A percentile compares a stretch with the other conserved stretches of the same genome.
Conservation (phyloP, 306 rosid genomes). For the Cucumis hystrix region DNA sequence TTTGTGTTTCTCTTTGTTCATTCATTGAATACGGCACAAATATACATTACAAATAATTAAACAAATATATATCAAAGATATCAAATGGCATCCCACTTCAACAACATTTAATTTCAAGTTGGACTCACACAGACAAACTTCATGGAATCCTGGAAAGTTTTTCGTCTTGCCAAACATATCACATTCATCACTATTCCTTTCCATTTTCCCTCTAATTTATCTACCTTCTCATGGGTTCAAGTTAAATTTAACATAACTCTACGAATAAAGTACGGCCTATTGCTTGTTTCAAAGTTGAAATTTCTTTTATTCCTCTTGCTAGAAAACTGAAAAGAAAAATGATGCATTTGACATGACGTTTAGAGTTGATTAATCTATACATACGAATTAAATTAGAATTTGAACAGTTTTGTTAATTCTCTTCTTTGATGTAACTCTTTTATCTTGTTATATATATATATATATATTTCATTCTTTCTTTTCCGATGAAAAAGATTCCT, state of each 20-base stretch:
- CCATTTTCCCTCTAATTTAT: not conserved
- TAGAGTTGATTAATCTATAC: too few relatives aligned
- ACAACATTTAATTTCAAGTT: not conserved
- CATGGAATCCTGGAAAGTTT: slow-evolving; percentile 5
- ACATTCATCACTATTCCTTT: not conserved
- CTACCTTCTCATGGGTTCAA: not conserved
- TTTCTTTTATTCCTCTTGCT: not conserved
- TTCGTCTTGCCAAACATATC: not conserved
- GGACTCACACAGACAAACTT: not conserved
- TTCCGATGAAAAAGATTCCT: not conserved
- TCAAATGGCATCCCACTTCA: not conserved
- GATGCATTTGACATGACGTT: not conserved
- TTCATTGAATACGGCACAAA: not conserved
- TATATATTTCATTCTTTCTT: not conserved
- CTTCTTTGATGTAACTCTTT: not conserved
- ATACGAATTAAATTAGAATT: too few relatives aligned
- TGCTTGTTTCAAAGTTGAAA: not conserved
- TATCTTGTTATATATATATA: not conserved
- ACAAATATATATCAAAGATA: not conserved
- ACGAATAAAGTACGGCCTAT: too few relatives aligned
- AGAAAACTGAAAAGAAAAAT: too few relatives aligned
- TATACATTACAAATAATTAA: not conserved
- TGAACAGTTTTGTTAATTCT: not conserved
- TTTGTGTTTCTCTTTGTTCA: not conserved
- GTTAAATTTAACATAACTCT: not conserved